Conservation (phyloP, 805 yeast genomes). For the Suhomyces kilbournensis region DNA sequence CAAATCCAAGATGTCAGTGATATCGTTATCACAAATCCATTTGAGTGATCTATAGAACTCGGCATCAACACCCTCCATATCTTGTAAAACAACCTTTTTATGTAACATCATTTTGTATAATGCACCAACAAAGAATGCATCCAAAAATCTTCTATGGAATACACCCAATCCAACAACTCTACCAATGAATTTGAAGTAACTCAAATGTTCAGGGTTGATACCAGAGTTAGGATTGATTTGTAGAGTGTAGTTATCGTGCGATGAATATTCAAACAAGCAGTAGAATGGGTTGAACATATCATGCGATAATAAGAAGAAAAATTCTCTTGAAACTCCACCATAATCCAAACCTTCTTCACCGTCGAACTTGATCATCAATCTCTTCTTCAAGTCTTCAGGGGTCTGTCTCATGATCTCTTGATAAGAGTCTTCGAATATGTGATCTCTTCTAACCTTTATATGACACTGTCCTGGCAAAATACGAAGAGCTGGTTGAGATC, state of each 20-base stretch:
- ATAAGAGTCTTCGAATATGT: conserved; percentile 94
- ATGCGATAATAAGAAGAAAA: conserved; percentile 92
- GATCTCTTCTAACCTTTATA: conserved; percentile 94
- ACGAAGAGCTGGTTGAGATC: conserved; percentile 97
- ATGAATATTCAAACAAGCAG: conserved; percentile 94
- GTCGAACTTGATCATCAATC: conserved; percentile 96
- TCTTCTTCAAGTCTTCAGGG: conserved; percentile 95
- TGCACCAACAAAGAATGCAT: conserved; percentile 98
- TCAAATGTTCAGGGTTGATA: conserved; percentile 95
- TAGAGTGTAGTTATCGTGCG: conserved; percentile 95
- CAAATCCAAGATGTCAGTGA: conserved; percentile 74
- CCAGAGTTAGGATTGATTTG: conserved; percentile 98
- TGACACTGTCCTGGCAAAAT: conserved; percentile 98
- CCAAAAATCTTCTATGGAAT: conserved; percentile 95
- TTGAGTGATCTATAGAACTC: conserved; percentile 92
- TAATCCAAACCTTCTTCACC: conserved; percentile 99
- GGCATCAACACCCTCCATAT: conserved; percentile 98
- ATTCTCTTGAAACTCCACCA: conserved; percentile 99
- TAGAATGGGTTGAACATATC: conserved; percentile 99
- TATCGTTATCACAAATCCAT: conserved; percentile 95
- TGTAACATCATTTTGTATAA: conserved; percentile 95
- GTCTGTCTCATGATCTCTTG: conserved; percentile 99
- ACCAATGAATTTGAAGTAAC: conserved; percentile 96
- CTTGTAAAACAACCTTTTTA: conserved; percentile 91
- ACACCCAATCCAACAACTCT: conserved; percentile 98